phyloP scores from a whole-genome alignment of 495 filamentous ascomycete species.

The Schizothecium vesticola region DNA sequence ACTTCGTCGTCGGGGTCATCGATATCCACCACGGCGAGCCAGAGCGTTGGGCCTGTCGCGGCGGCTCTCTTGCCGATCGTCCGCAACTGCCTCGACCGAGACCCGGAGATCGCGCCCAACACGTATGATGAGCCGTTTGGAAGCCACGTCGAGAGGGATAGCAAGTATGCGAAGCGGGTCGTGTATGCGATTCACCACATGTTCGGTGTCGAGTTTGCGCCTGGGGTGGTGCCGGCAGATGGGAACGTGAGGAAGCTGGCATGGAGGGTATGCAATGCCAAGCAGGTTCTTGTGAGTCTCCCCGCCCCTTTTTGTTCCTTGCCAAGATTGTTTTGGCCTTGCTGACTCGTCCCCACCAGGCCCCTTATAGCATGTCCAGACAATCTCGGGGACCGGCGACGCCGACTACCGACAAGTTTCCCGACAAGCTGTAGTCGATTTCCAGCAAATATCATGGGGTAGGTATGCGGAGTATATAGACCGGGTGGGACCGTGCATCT shows the following conservation, averaged over 20 bases:
- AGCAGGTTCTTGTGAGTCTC: constrained; percentile 79
- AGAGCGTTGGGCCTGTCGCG: constrained; percentile 54
- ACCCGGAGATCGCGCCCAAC: constrained; percentile 84
- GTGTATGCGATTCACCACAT: constrained; percentile 94
- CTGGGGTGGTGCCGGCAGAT: constrained; percentile 88
- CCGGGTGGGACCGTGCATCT: neutral
- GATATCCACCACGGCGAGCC: constrained; percentile 1
- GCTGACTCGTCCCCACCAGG: constrained; percentile 30
- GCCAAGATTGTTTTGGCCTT: neutral
- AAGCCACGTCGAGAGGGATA: constrained; percentile 71
- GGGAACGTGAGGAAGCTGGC: constrained; percentile 86
- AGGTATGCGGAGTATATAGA: neutral
- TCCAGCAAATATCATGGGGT: neutral
- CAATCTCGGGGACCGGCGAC: constrained; percentile 50
- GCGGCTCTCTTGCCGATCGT: constrained; percentile 73
- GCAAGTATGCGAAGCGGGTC: constrained; percentile 80
- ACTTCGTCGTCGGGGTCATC: constrained; percentile 3
- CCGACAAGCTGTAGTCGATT: constrained; percentile 15
- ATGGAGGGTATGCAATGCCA: constrained; percentile 93
- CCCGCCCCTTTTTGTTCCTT: neutral
- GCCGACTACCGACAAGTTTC: constrained; percentile 41
- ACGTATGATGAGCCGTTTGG: constrained; percentile 79
- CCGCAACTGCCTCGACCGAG: constrained; percentile 84
- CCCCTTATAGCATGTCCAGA: constrained; percentile 61
- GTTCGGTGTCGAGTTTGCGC: constrained; percentile 95